Percentiles rank a stretch among this genome's conserved stretches.
These are phyloP conservation scores for Aspergillus puulaauensis DNA, from an alignment of 2,329 filamentous ascomycete genomes.

Conservation along the genomic window DNA sequence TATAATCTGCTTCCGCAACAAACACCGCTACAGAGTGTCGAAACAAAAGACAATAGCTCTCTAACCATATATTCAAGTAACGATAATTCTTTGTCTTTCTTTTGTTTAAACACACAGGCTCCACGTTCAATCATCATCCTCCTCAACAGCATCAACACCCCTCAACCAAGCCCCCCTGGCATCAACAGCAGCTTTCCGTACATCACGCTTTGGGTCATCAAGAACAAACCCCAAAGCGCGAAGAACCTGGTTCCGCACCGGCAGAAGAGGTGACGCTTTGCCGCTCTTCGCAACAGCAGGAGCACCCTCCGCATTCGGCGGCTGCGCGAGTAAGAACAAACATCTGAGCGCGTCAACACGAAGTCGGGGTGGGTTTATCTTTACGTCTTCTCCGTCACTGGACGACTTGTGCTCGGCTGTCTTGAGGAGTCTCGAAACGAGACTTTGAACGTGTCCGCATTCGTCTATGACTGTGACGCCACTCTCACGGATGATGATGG, in stretches of 20 bases:
- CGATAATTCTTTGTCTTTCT: too few species aligned
- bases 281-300: constrained; percentile 25
- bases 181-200: constrained; percentile 62
- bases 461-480: constrained; percentile 50
- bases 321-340: constrained; percentile 38
- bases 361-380: constrained; percentile 28
- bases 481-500: constrained; percentile 58
- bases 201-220: constrained; percentile 63
- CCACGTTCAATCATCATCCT: constrained; percentile 47
- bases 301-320: constrained; percentile 18
- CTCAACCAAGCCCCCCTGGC: constrained; percentile 61
- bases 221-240: constrained; percentile 55
- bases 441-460: constrained; percentile 57
- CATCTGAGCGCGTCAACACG: constrained; percentile 39
- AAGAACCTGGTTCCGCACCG: constrained; percentile 58
- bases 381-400: background rate
- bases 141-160: constrained; percentile 57
- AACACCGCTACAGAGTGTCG: too few species aligned
- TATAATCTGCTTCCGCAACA: background rate
- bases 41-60: background rate
- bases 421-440: constrained; percentile 58
- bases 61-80: background rate
- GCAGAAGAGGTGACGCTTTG: constrained; percentile 50
- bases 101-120: background rate
- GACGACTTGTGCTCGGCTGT: constrained; percentile 36